Evolutionary conservation across 202 grass and related monocot genomes (phyloP), one percentile per base, ranked within the genome.

Genomic region (Setaria viridis): DNA sequence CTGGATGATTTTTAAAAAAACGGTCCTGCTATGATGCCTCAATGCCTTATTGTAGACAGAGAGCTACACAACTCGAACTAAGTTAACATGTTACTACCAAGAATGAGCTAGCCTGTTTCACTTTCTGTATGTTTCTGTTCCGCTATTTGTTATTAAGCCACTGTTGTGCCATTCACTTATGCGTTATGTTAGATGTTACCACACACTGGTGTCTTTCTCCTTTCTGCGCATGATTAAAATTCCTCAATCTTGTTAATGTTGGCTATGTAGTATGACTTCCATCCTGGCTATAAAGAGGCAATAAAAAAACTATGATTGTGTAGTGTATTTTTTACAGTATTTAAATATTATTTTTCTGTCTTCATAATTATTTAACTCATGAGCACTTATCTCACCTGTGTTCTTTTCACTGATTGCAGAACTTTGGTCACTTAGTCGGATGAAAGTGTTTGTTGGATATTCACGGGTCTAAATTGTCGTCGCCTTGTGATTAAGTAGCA

Each of bases 401-500:
- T 77, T 67, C 11, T 81, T 43, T 88, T 37, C 16, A 13, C 74
- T 91, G 2, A 21, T 13, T 74, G 82, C 89, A 88, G 89, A 72
- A 57, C 14, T 57, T 85, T 33, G 25, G 30, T 43, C 55, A 51
- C 15, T 63, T 83, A 6, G 11, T 84, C 29, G 29, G 82, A 84
- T 84, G 58, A 76, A 50, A 54, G 20, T 25, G 45, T 14, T 30
- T 47, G 45, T 45, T 86, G 67, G 65, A 54, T 62, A 80, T 51
- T 45, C 34, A 34, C 20, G 13, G 35, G 46, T 73, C 2, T 86
- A 65, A 58, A 51, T 4, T 63, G 3, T 64, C 35, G 20, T 43
- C 0, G 1, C 39, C 67, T 81, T 17, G 35, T 88, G 63, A 85
- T 70, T 20, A 70, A 76, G 69, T 51, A 79, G 32, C 12, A 25